Percentiles rank a stretch among this genome's conserved stretches.
Conservation (phyloP, 352 stramenopile genomes). For the Globisporangium viniferum region DNA sequence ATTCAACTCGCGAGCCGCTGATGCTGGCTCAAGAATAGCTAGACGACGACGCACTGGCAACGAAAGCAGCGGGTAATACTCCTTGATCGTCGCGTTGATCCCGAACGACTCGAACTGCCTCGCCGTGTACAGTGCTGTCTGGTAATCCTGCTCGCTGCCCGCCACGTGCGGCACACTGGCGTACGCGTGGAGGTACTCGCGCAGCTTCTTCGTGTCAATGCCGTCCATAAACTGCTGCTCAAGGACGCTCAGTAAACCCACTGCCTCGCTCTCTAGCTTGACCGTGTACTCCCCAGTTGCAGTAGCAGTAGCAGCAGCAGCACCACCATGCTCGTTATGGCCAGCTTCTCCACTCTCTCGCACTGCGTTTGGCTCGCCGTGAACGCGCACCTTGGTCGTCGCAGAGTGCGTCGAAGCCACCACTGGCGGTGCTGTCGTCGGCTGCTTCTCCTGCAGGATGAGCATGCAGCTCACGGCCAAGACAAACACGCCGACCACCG, state of each 20-base stretch:
- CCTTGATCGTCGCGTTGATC: conserved; percentile 20
- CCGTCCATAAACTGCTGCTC: conserved; percentile 23
- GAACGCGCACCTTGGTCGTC: background rate
- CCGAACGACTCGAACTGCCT: conserved; percentile 36
- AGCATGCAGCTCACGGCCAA: conserved; percentile 25
- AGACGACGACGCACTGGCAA: conserved; percentile 42
- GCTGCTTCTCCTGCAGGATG: conserved; percentile 18
- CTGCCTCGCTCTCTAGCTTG: conserved; percentile 17
- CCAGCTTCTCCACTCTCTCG: background rate
- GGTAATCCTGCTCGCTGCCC: conserved; percentile 25
- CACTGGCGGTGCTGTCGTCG: conserved; percentile 33
- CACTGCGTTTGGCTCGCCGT: background rate
- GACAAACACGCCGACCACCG: conserved; percentile 28
- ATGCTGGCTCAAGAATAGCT: conserved; percentile 41
- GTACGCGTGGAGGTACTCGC: conserved; percentile 12
- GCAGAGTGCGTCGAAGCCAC: background rate
- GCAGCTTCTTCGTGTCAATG: background rate
- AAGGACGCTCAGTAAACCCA: conserved; percentile 26
- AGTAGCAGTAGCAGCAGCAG: no score
- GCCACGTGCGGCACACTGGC: conserved; percentile 2
- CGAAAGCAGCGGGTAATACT: conserved; percentile 48
- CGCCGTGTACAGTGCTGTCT: conserved; percentile 30
- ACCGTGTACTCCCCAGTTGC: conserved; percentile 32
- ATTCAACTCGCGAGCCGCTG: conserved; percentile 33
- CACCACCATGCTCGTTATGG: background rate